Evolutionary conservation across 2,329 filamentous ascomycete genomes (phyloP).

Genomic region (Penicillium sp.): DNA sequence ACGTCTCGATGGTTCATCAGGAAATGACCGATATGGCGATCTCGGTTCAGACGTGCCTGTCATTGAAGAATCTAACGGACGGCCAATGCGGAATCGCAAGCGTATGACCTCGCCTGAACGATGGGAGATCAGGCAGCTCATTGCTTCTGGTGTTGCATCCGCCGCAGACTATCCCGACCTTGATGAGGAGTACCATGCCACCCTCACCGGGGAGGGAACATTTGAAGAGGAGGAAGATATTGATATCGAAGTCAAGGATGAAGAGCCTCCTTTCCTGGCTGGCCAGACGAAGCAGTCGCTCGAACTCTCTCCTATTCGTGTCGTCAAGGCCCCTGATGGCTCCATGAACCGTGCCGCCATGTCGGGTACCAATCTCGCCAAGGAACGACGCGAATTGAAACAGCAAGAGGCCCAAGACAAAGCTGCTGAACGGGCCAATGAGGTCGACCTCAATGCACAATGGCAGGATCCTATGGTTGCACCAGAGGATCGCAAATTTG

Average conservation of each 20-base stretch:
- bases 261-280: slow-evolving; percentile 92
- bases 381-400: slow-evolving; percentile 82
- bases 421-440: slow-evolving; percentile 68
- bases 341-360: slow-evolving; percentile 96
- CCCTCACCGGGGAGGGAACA: slow-evolving; percentile 77
- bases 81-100: slow-evolving; percentile 69
- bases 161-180: slow-evolving; percentile 92
- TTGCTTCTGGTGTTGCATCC: slow-evolving; percentile 89
- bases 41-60: slow-evolving; percentile 57
- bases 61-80: slow-evolving; percentile 60
- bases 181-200: slow-evolving; percentile 89
- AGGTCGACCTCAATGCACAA: slow-evolving; percentile 81
- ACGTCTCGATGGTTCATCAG: slow-evolving; percentile 62
- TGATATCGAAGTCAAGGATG: slow-evolving; percentile 93
- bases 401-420: slow-evolving; percentile 84
- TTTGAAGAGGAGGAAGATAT: slow-evolving; percentile 95
- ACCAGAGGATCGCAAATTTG: slow-evolving; percentile 82
- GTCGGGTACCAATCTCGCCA: slow-evolving; percentile 82
- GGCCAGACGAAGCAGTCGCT: slow-evolving; percentile 96
- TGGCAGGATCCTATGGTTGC: slow-evolving; percentile 97
- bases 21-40: slow-evolving; percentile 56
- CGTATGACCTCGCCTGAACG: slow-evolving; percentile 93
- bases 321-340: slow-evolving; percentile 97
- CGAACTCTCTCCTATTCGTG: slow-evolving; percentile 89
- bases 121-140: slow-evolving; percentile 96